Evolutionary conservation across 352 stramenopile genomes (phyloP).

Genomic region (Phytophthora citrophthora): DNA sequence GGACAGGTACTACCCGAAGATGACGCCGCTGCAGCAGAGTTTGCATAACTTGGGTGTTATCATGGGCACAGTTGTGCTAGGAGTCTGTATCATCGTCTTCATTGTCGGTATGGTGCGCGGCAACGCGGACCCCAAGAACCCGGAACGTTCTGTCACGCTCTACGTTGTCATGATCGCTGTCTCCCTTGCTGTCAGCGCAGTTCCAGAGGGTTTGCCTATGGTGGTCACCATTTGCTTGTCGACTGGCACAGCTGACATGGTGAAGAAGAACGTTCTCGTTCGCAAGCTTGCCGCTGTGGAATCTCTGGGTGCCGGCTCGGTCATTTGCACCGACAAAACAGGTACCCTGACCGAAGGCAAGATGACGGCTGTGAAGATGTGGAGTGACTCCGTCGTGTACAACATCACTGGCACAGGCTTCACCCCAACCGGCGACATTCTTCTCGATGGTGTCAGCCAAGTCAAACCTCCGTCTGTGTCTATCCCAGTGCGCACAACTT

Average conservation of each 20-base stretch:
- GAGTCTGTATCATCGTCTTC: constrained; percentile 92
- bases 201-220: constrained; percentile 78
- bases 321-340: constrained; percentile 95
- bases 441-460: constrained; percentile 50
- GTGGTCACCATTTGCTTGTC: constrained; percentile 82
- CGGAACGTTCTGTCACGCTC: constrained; percentile 88
- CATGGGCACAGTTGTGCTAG: constrained; percentile 88
- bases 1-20: constrained; percentile 73
- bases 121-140: constrained; percentile 70
- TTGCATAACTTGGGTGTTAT: constrained; percentile 96
- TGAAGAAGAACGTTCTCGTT: constrained; percentile 85
- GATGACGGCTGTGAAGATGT: constrained; percentile 84
- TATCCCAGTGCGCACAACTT: constrained; percentile 47
- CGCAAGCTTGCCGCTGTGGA: constrained; percentile 83
- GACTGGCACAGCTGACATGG: constrained; percentile 75
- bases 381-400: constrained; percentile 60
- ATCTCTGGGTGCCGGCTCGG: constrained; percentile 89
- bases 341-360: constrained; percentile 92
- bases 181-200: constrained; percentile 80
- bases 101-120: constrained; percentile 85
- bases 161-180: constrained; percentile 96
- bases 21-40: constrained; percentile 90
- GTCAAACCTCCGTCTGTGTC: constrained; percentile 43
- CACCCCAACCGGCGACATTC: constrained; percentile 60
- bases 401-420: constrained; percentile 63